Base-by-base conservation (phyloP, 495 filamentous ascomycete species). In the Amorphotheca resinae region DNA sequence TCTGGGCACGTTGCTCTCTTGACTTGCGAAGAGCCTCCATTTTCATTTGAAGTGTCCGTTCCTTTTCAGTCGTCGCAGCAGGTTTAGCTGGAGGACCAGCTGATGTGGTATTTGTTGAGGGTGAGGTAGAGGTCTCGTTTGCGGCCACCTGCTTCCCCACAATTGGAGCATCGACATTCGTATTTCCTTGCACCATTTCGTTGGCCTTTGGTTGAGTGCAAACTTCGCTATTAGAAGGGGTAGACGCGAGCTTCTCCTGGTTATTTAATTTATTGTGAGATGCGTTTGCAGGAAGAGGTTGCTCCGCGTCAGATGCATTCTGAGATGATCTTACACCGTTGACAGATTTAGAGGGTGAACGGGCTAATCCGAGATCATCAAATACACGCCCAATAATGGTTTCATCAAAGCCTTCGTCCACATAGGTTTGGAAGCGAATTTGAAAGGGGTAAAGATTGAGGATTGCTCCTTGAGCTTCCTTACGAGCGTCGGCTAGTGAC, bases 361-460 rank as follows among this genome's bases (percentile, higher is more conserved):
- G 15, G 16, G 44, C 16, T 12, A 57, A 41, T 30, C 45, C 76
- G 9, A 84, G 63, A 16, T 80, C 76, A 40, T 67, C 64, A 55
- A 84, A 91, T 9, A 93, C 63, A 30, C 63, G 59, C 41, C 65
- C 68, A 25, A 93, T 62, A 28, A 84, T 47, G 14, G 59, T 56
- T 32, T 76, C 65, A 49, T 86, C 67, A 36, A 88, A 67, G 3
- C 84, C 83, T 57, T 87, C 82, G 9, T 76, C 68, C 12, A 89
- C 63, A 49, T 87, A 76, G 44, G 79, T 68, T 36, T 74, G 61
- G 50, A 73, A 88, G 11, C 73, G 70, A 35, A 88, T 74, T 33
- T 78, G 76, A 26, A 79, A 63, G 25, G 74, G 71, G 45, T 67
- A 70, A 20, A 88, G 56, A 30, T 75, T 68, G 12, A 80, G 62